Evolutionary conservation across 2,329 filamentous ascomycete genomes (phyloP), one percentile per base, ranked within the genome.

Genomic region (Lachnellula cervina): DNA sequence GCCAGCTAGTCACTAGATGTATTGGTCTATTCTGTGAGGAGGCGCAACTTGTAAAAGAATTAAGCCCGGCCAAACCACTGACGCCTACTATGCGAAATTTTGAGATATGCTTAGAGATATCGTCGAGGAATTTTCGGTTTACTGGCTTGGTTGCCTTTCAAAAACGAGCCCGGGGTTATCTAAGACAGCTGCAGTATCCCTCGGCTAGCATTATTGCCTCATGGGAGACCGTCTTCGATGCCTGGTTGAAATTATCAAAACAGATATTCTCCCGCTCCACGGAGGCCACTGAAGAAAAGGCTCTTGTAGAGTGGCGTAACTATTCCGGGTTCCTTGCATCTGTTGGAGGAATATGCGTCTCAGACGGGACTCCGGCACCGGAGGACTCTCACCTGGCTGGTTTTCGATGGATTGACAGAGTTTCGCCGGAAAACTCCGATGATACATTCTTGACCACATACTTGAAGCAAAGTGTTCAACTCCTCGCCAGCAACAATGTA

Each of bases 71-170:
- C 16, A 83, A 83, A 60, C 72, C 76, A 2, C 73, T 78, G 9
- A 71, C 77, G 17, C 76, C 80, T 0, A 71, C 85, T 14, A 73
- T 86, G 46, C 79, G 81, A 37, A 88, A 88, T 59, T 76, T 76
- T 35, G 79, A 83, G 6, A 72, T 84, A 1, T 87, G 84, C 58
- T 72, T 75, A 23, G 83, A 87, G 59, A 81, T 88, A 51, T 78
- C 82, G 1, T 85, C 83, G 1, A 80, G 78, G 43, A 79, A 77
- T 1, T 88, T 87, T 64, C 77, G 82, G 28, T 85, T 88, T 63
- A 88, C 85, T 7, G 85, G 85, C 1, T 71, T 87, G 7, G 85
- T 88, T 11, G 85, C 84, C 2, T 88, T 88, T 64, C 85, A 88
- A 62, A 87, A 87, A 65, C 77, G 84, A 42, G 76, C 84, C 34